phyloP scores from a whole-genome alignment of 306 rosid genomes.

The Corylus avellana region DNA sequence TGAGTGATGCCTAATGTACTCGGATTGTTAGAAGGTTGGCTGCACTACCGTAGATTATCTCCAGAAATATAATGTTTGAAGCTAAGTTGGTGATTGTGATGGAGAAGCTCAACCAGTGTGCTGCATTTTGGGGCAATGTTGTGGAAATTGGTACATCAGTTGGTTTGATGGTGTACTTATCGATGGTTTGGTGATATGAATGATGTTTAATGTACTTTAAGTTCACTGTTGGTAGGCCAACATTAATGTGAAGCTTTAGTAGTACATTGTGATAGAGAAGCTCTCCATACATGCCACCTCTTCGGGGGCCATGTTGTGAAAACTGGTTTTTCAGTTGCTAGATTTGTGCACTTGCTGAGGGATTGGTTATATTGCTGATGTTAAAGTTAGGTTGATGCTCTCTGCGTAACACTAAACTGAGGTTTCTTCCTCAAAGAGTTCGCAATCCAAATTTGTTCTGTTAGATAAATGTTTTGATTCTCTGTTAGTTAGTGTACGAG shows the following conservation, averaged over 20 bases:
- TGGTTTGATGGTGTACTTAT: neutral
- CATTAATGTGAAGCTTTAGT: neutral
- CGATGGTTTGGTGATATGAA: neutral
- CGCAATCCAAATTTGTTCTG: neutral
- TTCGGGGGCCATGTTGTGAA: neutral
- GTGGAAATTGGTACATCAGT: neutral
- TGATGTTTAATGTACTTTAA: neutral
- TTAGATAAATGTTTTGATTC: neutral
- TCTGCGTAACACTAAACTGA: neutral
- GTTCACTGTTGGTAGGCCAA: neutral
- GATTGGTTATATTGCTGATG: neutral
- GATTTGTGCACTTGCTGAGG: neutral
- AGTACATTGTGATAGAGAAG: neutral
- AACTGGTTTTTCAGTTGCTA: neutral
- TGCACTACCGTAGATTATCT: neutral
- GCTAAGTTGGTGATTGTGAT: neutral
- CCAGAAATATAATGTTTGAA: neutral
- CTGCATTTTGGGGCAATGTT: neutral
- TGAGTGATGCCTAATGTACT: neutral
- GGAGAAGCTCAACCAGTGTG: neutral
- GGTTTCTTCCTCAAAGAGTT: neutral
- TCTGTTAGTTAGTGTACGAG: neutral
- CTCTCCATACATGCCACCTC: neutral
- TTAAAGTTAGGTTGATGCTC: neutral
- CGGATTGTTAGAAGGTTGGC: neutral